A percentile compares a stretch with the other conserved stretches of the same genome.
Conservation (phyloP, 2,329 filamentous ascomycete species). For the Cadophora malorum region DNA sequence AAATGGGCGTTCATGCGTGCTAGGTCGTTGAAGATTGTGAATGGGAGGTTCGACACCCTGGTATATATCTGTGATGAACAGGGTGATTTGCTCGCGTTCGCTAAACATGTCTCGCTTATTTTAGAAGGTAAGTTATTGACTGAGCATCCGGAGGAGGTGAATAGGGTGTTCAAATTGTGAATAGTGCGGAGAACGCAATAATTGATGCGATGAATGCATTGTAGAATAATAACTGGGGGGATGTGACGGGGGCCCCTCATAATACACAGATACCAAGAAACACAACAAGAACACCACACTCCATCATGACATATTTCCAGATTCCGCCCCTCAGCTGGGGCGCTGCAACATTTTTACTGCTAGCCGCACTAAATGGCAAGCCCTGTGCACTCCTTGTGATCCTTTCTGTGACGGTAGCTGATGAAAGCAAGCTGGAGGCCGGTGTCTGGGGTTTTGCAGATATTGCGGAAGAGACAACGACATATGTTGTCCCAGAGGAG, state of each 20-base stretch:
- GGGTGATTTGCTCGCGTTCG: slow-evolving; percentile 6
- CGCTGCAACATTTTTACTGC: not conserved
- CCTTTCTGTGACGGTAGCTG: too few species aligned
- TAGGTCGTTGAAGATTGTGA: slow-evolving; percentile 3
- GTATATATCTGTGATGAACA: slow-evolving; percentile 8
- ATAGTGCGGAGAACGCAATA: too few species aligned
- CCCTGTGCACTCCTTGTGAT: too few species aligned
- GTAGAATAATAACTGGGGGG: too few species aligned
- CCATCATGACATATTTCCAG: not conserved
- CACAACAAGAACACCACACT: not conserved
- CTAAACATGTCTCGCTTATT: slow-evolving; percentile 10
- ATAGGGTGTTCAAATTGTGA: slow-evolving; percentile 6
- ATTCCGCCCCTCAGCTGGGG: not conserved
- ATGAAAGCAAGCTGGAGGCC: too few species aligned
- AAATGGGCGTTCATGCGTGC: slow-evolving; percentile 8
- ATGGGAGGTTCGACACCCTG: not conserved
- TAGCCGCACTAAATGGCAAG: not conserved
- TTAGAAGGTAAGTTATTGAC: slow-evolving; percentile 8
- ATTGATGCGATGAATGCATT: too few species aligned
- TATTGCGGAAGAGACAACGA: too few species aligned
- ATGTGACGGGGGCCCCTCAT: not conserved
- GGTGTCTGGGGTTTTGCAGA: too few species aligned
- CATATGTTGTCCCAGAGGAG: too few species aligned
- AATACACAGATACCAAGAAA: not conserved
- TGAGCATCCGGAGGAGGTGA: slow-evolving; percentile 14